Percentiles rank a stretch among this genome's conserved stretches.
phyloP scores from a whole-genome alignment of 2,329 filamentous ascomycete genomes.

The Sphaerulina vaccinii region DNA sequence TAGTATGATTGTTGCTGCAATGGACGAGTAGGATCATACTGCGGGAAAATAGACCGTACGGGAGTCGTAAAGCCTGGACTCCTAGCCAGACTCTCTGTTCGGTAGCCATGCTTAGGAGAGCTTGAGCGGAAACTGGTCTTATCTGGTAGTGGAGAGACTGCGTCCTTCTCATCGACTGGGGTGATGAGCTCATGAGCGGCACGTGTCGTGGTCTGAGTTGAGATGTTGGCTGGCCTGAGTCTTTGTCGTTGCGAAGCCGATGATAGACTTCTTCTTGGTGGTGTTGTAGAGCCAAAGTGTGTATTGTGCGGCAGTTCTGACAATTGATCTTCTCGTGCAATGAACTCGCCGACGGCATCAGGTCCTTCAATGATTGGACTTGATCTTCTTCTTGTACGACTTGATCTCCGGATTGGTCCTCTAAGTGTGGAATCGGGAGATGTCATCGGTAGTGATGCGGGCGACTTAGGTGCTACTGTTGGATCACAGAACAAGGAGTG shows the following conservation, averaged over 20 bases:
- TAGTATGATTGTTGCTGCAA: slow-evolving; percentile 69
- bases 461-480: not conserved
- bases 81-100: slow-evolving; percentile 4
- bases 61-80: slow-evolving; percentile 37
- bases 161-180: slow-evolving; percentile 24
- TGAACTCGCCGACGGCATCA: slow-evolving; percentile 5
- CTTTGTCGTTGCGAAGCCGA: slow-evolving; percentile 13
- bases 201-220: not conserved
- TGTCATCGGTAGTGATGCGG: not conserved
- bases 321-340: slow-evolving; percentile 28
- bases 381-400: slow-evolving; percentile 23
- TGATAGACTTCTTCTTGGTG: slow-evolving; percentile 17
- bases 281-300: slow-evolving; percentile 23
- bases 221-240: slow-evolving; percentile 18
- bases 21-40: slow-evolving; percentile 66
- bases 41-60: slow-evolving; percentile 72
- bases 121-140: slow-evolving; percentile 24
- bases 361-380: slow-evolving; percentile 16
- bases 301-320: slow-evolving; percentile 30
- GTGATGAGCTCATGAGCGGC: slow-evolving; percentile 11
- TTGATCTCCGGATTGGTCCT: slow-evolving; percentile 17
- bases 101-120: slow-evolving; percentile 6
- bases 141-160: slow-evolving; percentile 29
- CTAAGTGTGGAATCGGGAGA: slow-evolving; percentile 8
- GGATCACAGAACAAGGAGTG: slow-evolving; percentile 35